Conservation (phyloP, 2,329 filamentous ascomycete species). For the Lasiodiplodia sp. region DNA sequence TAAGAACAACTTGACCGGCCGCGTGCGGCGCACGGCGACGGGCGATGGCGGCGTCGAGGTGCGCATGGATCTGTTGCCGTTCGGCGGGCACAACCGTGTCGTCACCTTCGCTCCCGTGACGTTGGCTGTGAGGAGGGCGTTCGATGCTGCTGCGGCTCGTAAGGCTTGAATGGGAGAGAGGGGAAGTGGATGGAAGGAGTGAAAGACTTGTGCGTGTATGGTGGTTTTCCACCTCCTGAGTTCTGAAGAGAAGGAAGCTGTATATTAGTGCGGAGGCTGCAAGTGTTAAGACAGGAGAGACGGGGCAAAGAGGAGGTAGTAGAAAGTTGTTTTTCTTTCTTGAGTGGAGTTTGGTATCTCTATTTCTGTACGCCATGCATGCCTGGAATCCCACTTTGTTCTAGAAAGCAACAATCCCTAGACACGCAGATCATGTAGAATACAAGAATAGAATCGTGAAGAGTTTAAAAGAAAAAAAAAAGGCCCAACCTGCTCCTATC, state of each 20-base stretch:
- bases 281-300: no score
- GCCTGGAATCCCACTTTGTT: background rate
- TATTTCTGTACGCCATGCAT: background rate
- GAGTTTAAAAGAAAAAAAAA: background rate
- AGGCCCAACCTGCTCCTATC: slow-evolving; percentile 18
- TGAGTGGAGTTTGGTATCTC: slow-evolving; percentile 28
- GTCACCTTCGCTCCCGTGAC: slow-evolving; percentile 70
- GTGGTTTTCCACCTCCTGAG: background rate
- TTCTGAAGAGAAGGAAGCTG: background rate
- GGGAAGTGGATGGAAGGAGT: background rate
- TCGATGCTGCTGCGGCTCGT: slow-evolving; percentile 50
- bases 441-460: slow-evolving; percentile 14
- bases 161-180: background rate
- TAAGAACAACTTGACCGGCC: slow-evolving; percentile 37
- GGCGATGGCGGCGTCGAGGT: slow-evolving; percentile 33
- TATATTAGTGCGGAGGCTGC: background rate
- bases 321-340: background rate
- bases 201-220: no score
- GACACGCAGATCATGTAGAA: slow-evolving; percentile 12
- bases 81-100: slow-evolving; percentile 70
- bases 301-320: no score
- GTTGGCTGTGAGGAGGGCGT: slow-evolving; percentile 70
- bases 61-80: slow-evolving; percentile 53
- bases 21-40: slow-evolving; percentile 32
- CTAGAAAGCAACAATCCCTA: slow-evolving; percentile 12